Base-by-base conservation (phyloP, 129 eudicot species). In the Mikania micrantha region DNA sequence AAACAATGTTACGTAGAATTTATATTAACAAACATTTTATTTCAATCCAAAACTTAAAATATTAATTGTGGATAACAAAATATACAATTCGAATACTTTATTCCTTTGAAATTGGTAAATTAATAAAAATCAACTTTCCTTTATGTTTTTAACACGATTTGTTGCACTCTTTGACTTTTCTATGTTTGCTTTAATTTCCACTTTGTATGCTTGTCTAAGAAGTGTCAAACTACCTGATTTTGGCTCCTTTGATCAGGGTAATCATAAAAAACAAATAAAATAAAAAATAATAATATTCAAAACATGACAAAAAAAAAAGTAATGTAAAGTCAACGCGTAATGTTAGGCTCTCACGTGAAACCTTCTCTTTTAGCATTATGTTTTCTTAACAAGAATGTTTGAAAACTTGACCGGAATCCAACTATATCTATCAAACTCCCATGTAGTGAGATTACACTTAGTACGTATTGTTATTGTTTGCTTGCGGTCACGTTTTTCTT, bases 291-390 rank as follows among this genome's bases (percentile, higher is more conserved):
- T n/a, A n/a, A n/a, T n/a, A n/a, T n/a, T n/a, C n/a, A n/a, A n/a
- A n/a, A n/a, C n/a, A n/a, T n/a, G n/a, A n/a, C n/a, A n/a, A n/a
- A n/a, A n/a, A n/a, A n/a, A n/a, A n/a, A n/a, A n/a, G n/a, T 9
- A 1, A 57, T 56, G 62, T 74, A 57, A 66, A 74, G 79, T 74
- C 68, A 74, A 66, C 74, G 48, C 73, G 47, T 65, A 24, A 73
- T 64, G 78, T 72, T 72, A 72, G 77, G 77, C 64, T 61, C 40
- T n/a, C 32, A 49, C 11, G 22, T 52, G 34, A 61, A 36, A 35
- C 77, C 63, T 17, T 52, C 32, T 66, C 31, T 13, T 27, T 69
- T 38, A 34, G 49, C 56, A 35, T 70, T n/a, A 27, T 56, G 64
- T 35, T 38, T 50, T 17, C 32, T 38, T 73, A 38, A 49, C 27